Percentiles rank a stretch among this genome's conserved stretches.
phyloP scores from a whole-genome alignment of 2,329 filamentous ascomycete species.

The Aspergillus sp. region DNA sequence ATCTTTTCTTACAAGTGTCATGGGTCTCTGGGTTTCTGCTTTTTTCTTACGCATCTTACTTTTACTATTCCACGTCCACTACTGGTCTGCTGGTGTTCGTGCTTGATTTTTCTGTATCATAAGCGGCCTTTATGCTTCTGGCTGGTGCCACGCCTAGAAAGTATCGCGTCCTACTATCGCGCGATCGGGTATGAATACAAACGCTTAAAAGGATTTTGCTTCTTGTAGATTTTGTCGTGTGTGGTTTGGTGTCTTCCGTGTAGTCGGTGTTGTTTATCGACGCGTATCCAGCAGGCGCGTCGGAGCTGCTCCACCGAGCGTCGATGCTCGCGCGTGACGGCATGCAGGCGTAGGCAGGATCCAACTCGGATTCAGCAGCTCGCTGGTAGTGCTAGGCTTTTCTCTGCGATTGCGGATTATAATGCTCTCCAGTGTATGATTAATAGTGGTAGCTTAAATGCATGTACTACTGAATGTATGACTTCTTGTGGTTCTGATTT shows the following conservation, averaged over 20 bases:
- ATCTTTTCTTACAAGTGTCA: slow-evolving; percentile 39
- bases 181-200: slow-evolving; percentile 40
- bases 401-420: too few species aligned
- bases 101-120: slow-evolving; percentile 44
- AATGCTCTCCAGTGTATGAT: too few species aligned
- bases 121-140: slow-evolving; percentile 37
- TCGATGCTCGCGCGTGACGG: neutral
- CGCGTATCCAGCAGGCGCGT: neutral
- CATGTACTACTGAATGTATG: too few species aligned
- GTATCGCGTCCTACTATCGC: slow-evolving; percentile 24
- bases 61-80: slow-evolving; percentile 41
- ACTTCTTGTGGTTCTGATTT: too few species aligned
- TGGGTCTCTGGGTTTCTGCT: slow-evolving; percentile 43
- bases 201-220: slow-evolving; percentile 19
- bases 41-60: slow-evolving; percentile 38
- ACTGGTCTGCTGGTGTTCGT: slow-evolving; percentile 40
- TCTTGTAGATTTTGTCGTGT: neutral
- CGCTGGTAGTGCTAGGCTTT: too few species aligned
- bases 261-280: neutral
- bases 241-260: neutral
- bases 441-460: too few species aligned
- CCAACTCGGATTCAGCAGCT: too few species aligned
- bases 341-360: neutral
- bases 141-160: slow-evolving; percentile 36
- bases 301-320: too few species aligned